phyloP scores from a whole-genome alignment of 2,329 filamentous ascomycete species.

The Beauveria sp. region DNA sequence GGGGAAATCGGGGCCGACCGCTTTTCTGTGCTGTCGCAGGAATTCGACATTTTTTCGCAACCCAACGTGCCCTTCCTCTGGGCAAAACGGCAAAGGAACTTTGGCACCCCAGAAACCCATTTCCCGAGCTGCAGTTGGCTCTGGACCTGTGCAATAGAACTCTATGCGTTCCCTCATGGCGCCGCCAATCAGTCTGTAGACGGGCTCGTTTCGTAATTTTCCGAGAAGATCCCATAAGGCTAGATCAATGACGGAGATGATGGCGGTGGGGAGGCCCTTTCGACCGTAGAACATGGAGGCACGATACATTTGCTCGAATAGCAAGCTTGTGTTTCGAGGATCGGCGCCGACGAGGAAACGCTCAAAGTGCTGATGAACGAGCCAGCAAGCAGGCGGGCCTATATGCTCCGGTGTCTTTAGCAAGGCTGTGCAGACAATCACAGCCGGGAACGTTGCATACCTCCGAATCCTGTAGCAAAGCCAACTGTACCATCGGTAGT shows the following conservation, averaged over 20 bases:
- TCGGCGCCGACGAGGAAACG: conserved; percentile 85
- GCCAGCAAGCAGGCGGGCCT: conserved; percentile 87
- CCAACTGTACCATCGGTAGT: conserved; percentile 86
- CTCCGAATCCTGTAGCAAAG: conserved; percentile 90
- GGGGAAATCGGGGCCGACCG: conserved; percentile 82
- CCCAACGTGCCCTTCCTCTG: conserved; percentile 76
- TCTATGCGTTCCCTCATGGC: conserved; percentile 75
- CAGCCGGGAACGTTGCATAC: conserved; percentile 26
- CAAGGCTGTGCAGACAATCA: neutral
- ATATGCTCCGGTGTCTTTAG: neutral
- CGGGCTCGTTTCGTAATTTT: conserved; percentile 85
- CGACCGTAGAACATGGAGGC: conserved; percentile 94
- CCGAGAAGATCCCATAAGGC: conserved; percentile 89
- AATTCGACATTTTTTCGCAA: conserved; percentile 87
- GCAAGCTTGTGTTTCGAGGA: conserved; percentile 80
- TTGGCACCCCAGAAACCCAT: conserved; percentile 92
- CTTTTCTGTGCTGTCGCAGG: conserved; percentile 73
- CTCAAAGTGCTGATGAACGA: conserved; percentile 88
- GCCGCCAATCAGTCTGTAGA: conserved; percentile 90
- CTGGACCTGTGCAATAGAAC: conserved; percentile 93
- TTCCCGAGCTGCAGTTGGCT: conserved; percentile 68
- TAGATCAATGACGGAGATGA: conserved; percentile 91
- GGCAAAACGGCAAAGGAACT: conserved; percentile 81
- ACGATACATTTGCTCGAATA: conserved; percentile 96
- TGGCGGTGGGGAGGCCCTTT: conserved; percentile 81